phyloP scores from a whole-genome alignment of 768 basidiomycete genomes.

The Baorangia bicolor region DNA sequence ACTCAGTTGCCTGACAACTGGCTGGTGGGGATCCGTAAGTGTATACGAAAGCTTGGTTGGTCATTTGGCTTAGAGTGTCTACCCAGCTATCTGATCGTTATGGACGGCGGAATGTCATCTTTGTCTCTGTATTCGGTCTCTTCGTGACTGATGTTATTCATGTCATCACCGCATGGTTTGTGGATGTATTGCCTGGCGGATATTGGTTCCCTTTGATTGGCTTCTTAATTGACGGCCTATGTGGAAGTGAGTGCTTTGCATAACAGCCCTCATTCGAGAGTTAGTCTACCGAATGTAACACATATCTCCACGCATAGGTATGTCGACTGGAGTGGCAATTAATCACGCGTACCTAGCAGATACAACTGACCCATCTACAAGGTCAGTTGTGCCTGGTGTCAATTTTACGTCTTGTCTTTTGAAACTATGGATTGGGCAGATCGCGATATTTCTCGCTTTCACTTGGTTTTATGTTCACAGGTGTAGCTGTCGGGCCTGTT shows the following conservation, averaged over 20 bases:
- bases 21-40: conserved; percentile 83
- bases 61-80: neutral
- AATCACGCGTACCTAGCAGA: conserved; percentile 71
- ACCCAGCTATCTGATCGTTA: conserved; percentile 70
- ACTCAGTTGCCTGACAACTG: conserved; percentile 76
- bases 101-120: conserved; percentile 67
- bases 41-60: neutral
- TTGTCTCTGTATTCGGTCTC: conserved; percentile 58
- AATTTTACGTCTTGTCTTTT: neutral
- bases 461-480: conserved; percentile 67
- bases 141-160: conserved; percentile 64
- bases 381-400: conserved; percentile 39
- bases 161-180: conserved; percentile 60
- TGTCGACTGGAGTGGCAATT: conserved; percentile 48
- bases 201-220: conserved; percentile 78
- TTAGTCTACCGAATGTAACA: neutral
- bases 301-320: conserved; percentile 38
- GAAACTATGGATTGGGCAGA: conserved; percentile 34
- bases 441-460: conserved; percentile 64
- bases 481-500: conserved; percentile 77
- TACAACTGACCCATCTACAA: conserved; percentile 50
- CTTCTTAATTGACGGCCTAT: conserved; percentile 61
- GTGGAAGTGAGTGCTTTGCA: conserved; percentile 57
- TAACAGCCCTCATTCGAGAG: neutral
- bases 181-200: conserved; percentile 66